Evolutionary conservation across 805 yeast genomes (phyloP), one percentile per base, ranked within the genome.

Genomic region (Jamesozyma spencerorum): DNA sequence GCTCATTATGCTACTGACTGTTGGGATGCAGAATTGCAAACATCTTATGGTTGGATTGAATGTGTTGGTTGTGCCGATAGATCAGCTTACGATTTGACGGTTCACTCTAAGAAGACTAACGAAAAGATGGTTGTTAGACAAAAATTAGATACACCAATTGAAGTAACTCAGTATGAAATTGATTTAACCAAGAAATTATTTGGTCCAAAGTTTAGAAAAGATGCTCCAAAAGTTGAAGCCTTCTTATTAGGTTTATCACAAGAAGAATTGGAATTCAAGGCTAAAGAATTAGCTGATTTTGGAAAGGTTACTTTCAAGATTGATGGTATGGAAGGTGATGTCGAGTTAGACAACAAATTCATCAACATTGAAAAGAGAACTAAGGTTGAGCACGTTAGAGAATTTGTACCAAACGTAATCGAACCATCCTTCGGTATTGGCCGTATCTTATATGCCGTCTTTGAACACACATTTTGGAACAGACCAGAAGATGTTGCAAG

Each of bases 1-100:
- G 99, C 99, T 15, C 99, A 92, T 66, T 92, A 92, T 65, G 98
- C 98, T 45, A 80, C 94, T 52, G 99, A 92, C 70, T 92, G 99
- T 73, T 92, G 99, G 99, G 99, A 92, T 69, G 97, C 95, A 50
- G 99, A 92, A 71, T 73, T 92, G 57, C 80, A 84, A 54, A 81
- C 96, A 33, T 85, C 96, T 27, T 92, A 86, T 57, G 99, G 99
- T 55, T 92, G 99, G 99, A 85, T 92, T 55, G 99, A 92, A 71
- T 94, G 98, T 79, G 97, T 92, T 62, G 99, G 99, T 53, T 92
- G 97, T 71, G 99, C 99, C 50, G 99, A 92, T 69, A 80, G 99
- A 72, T 85, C 95, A 35, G 99, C 99, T 32, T 92, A 86, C 62
- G 99, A 92, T 69, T 77, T 92, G 65, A 75, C 90, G 37, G 98